Percentiles rank a stretch among this genome's conserved stretches.
These are phyloP conservation scores for Furcasterigmium sp. DNA, from an alignment of 2,329 filamentous ascomycete species.

Conservation along the genomic window DNA sequence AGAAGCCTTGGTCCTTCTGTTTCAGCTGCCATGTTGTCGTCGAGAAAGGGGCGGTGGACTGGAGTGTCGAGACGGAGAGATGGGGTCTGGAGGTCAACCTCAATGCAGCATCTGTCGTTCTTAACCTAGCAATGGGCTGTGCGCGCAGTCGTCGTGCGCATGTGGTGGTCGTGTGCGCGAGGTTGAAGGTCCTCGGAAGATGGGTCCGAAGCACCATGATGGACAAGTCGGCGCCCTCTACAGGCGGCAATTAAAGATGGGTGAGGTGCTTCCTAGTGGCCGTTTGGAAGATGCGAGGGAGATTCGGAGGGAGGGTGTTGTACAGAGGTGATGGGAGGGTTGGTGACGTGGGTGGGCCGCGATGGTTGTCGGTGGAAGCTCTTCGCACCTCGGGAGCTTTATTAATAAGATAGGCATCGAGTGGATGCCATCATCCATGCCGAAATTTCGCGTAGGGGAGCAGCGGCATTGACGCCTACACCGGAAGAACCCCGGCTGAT, in stretches of 20 bases:
- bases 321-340: background rate
- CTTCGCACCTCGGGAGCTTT: slow-evolving; percentile 1
- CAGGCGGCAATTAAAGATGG: background rate
- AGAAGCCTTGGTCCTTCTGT: slow-evolving; percentile 39
- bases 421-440: background rate
- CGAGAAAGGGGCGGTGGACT: slow-evolving; percentile 27
- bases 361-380: slow-evolving; percentile 2
- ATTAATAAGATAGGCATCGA: slow-evolving; percentile 3
- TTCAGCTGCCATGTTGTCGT: slow-evolving; percentile 23
- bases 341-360: background rate
- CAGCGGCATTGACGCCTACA: background rate
- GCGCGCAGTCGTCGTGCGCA: slow-evolving; percentile 17
- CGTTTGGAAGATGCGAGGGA: background rate
- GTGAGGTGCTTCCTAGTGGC: no score
- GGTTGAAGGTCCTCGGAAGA: slow-evolving; percentile 30
- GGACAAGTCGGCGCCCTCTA: background rate
- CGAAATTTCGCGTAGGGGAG: background rate
- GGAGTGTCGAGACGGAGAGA: slow-evolving; percentile 19
- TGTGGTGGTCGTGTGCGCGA: slow-evolving; percentile 25
- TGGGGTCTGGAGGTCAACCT: slow-evolving; percentile 19
- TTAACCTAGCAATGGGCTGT: slow-evolving; percentile 11
- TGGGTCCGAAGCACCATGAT: slow-evolving; percentile 36
- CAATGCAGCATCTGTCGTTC: slow-evolving; percentile 6
- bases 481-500: background rate
- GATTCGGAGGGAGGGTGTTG: background rate